Evolutionary conservation across 1,139 yeast species (phyloP).

Genomic region (Hanseniaspora gamundiae): DNA sequence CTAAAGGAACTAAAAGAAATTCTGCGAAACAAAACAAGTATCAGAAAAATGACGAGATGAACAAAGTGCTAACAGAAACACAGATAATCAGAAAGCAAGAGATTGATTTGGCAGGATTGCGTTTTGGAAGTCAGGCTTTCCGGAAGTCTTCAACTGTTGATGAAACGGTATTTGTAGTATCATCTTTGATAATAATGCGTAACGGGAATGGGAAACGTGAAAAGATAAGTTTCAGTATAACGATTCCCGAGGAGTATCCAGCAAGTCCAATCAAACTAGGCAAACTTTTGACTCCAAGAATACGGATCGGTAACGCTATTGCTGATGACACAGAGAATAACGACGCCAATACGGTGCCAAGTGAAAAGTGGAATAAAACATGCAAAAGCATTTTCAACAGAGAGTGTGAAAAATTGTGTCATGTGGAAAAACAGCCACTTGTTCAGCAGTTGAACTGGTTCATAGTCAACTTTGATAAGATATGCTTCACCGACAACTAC

Average conservation of each 20-base stretch:
- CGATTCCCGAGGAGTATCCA: neutral
- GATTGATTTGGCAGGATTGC: neutral
- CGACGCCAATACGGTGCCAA: no score
- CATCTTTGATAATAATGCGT: neutral
- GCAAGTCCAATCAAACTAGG: neutral
- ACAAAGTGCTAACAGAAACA: no score
- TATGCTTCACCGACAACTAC: neutral
- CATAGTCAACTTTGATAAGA: neutral
- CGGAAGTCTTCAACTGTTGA: neutral
- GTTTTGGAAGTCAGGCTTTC: neutral
- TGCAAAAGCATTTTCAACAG: neutral
- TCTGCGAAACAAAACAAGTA: no score
- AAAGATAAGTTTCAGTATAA: neutral
- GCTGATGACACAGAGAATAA: no score
- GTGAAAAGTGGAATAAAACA: neutral
- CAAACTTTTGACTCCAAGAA: neutral
- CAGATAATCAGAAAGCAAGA: neutral
- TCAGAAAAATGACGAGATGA: no score
- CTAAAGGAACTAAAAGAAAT: no score
- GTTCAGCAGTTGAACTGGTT: neutral
- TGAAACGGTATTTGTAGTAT: neutral
- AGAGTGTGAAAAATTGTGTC: neutral
- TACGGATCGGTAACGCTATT: no score
- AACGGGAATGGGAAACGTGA: neutral
- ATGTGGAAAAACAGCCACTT: neutral